Conservation (phyloP, 352 stramenopile species). For the Paralagenidium karlingii region DNA sequence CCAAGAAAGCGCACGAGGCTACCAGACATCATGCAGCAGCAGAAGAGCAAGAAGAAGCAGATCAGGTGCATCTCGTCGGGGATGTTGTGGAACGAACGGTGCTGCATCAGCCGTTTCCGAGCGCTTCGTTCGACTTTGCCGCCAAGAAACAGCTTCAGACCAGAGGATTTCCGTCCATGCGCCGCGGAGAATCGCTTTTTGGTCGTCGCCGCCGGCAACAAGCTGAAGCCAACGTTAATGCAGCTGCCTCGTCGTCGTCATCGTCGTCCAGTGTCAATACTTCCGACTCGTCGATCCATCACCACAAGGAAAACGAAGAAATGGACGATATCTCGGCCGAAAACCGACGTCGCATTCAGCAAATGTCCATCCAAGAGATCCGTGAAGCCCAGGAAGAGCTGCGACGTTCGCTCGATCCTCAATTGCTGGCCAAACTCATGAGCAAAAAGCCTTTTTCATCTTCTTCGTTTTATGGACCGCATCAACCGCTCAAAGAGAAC, state of each 20-base stretch:
- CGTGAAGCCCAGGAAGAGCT: conserved; percentile 57
- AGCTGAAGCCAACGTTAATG: no score
- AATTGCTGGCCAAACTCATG: conserved; percentile 54
- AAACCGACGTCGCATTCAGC: conserved; percentile 31
- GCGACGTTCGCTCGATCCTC: conserved; percentile 35
- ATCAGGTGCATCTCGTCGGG: conserved; percentile 23
- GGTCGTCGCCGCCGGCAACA: conserved; percentile 28
- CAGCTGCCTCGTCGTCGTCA: neutral
- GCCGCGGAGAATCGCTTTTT: conserved; percentile 58
- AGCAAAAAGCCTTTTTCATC: conserved; percentile 11
- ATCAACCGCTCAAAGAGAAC: conserved; percentile 1
- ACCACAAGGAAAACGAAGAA: conserved; percentile 23
- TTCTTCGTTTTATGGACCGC: neutral
- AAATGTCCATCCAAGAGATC: conserved; percentile 64
- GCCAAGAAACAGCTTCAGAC: conserved; percentile 6
- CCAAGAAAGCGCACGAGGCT: neutral
- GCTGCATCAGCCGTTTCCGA: conserved; percentile 15
- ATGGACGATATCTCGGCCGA: conserved; percentile 30
- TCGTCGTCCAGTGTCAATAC: neutral
- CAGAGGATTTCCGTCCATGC: conserved; percentile 40
- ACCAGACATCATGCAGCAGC: neutral
- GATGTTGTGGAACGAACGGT: conserved; percentile 53
- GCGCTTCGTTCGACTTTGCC: conserved; percentile 13
- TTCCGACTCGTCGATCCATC: neutral
- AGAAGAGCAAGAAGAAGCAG: conserved; percentile 1